A percentile compares a stretch with the other conserved stretches of the same genome.
phyloP scores from a whole-genome alignment of 306 rosid species.

The Quercus parvula region DNA sequence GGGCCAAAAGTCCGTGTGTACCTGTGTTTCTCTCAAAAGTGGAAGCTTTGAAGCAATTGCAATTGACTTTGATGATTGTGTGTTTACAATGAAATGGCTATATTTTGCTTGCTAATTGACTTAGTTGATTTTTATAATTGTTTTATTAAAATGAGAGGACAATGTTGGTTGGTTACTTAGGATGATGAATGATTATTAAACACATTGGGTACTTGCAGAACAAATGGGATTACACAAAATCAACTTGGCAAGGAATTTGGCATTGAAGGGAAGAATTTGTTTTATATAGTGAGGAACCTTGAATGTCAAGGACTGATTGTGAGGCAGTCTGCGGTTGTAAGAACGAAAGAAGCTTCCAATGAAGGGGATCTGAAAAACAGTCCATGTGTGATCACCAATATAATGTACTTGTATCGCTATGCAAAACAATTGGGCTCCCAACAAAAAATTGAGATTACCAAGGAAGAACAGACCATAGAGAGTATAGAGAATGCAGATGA shows the following conservation, averaged over 20 bases:
- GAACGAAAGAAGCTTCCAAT: slow-evolving; percentile 48
- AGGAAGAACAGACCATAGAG: slow-evolving; percentile 33
- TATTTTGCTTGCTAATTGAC: too few species aligned
- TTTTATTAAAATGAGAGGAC: not conserved
- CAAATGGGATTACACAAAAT: slow-evolving; percentile 69
- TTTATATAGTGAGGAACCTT: slow-evolving; percentile 61
- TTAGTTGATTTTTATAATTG: not conserved
- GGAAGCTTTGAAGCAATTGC: not conserved
- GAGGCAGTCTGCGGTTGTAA: slow-evolving; percentile 65
- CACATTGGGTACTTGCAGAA: slow-evolving; percentile 24
- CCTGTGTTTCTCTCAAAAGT: not conserved
- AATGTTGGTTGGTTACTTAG: not conserved
- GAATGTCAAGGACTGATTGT: slow-evolving; percentile 80
- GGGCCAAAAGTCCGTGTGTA: not conserved
- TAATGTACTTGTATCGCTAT: slow-evolving; percentile 72
- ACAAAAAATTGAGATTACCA: slow-evolving; percentile 61
- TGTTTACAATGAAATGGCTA: too few species aligned
- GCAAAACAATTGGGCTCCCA: slow-evolving; percentile 63
- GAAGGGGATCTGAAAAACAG: slow-evolving; percentile 40
- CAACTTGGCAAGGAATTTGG: slow-evolving; percentile 68
- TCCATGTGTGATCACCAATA: slow-evolving; percentile 58
- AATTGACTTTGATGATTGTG: not conserved
- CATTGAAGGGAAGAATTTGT: slow-evolving; percentile 58
- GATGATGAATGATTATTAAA: not conserved
- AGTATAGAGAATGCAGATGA: slow-evolving; percentile 16